Evolutionary conservation across 2,329 filamentous ascomycete species (phyloP), one percentile per base, ranked within the genome.

Genomic region (Graphium sp.): DNA sequence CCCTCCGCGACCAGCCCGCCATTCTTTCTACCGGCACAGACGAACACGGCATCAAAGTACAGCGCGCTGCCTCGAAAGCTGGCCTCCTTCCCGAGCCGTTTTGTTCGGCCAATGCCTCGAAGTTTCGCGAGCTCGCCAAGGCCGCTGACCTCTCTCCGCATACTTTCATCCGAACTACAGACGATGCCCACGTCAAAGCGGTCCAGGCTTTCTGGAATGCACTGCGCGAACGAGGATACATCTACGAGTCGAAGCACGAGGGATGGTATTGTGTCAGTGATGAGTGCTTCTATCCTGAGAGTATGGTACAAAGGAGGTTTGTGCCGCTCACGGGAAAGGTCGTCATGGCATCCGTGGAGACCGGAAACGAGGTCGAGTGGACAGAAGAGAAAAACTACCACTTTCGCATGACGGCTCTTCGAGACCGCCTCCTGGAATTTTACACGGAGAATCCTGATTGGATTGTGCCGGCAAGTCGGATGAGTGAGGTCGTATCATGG

Each of bases 211-310:
- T 92, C 41, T 98, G 89, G 89, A 63, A 70, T 38, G 63, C 84
- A 47, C 60, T 98, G 34, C 65, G 75, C 42, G 72, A 84, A 31
- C 62, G 66, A 26, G 77, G 78, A 7, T 74, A 78, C 35, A 76
- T 95, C 30, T 94, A 94, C 52, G 73, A 79, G 43, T 71, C 73
- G 8, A 82, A 78, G 40, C 89, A 95, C 42, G 72, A 83, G 46
- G 89, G 89, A 2, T 98, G 89, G 89, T 98, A 98, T 50, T 89
- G 80, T 32, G 77, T 98, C 30, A 84, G 81, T 48, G 89, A 98
- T 49, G 89, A 98, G 60, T 87, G 87, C 22, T 98, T 92, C 52
- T 95, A 94, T 47, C 83, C 87, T 0, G 66, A 76, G 30, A 69
- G 71, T 6, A 59, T 74, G 42, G 71, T 95, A 16, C 71, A 83